Evolutionary conservation across 306 rosid genomes (phyloP), one percentile per base, ranked within the genome.

Genomic region (Citrullus mucosospermus): DNA sequence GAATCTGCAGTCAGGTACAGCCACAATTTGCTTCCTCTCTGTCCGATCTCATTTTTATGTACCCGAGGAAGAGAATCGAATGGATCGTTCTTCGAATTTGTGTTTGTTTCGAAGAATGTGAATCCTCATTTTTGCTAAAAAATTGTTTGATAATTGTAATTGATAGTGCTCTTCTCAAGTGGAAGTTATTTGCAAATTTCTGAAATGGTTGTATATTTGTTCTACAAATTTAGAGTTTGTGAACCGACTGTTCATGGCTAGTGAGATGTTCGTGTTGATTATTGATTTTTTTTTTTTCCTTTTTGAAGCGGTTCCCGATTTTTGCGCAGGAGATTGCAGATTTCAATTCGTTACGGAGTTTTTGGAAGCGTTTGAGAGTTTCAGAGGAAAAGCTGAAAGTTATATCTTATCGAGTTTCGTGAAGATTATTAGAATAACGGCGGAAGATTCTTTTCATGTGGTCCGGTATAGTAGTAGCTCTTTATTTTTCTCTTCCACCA

Each of bases 351-450:
- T 32, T 54, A 53, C 25, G 7, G 62, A 53, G 76, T 16, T 28
- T 28, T 53, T 71, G 39, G 13, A 71, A 25, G 57, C 76, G 39
- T 48, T 56, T 32, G 39, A 13, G 77, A 30, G 60, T 30, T 73
- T 30, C 43, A 17, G 77, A 30, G 15, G 20, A 53, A 22, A 73
- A 9, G 41, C 12, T 1, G 41, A 36, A 44, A 48, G 76, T 14
- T 71, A 6, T 25, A n/a, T 44, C 43, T 50, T 51, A 25, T 73
- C 61, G 57, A 32, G 61, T 16, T 50, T 73, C 46, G 62, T 73
- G 78, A 73, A 73, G 62, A 73, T 51, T 73, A 73, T 51, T 73
- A 48, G 57, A 71, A 71, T 46, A 71, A 71, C 59, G 77, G 77
- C 77, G 43, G 55, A 28, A 69, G 75, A 69, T 69, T 69, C 36